Percentiles rank a stretch among this genome's conserved stretches.
Conservation (phyloP, 2,329 filamentous ascomycete genomes). For the Phaeosphaeriaceae sp. region DNA sequence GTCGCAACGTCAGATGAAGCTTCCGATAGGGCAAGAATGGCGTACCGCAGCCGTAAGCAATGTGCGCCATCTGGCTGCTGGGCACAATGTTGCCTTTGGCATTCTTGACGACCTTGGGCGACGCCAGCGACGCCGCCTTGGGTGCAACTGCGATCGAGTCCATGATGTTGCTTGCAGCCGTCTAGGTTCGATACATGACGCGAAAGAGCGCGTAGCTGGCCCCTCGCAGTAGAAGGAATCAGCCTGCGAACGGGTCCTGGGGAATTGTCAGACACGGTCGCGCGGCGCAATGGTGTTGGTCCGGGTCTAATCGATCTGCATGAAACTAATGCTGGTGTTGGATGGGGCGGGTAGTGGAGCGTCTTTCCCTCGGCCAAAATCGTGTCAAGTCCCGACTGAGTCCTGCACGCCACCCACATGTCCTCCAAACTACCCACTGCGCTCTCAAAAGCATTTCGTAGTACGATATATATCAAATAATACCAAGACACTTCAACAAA, state of each 20-base stretch:
- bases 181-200: conserved; percentile 23
- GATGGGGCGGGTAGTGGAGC: background rate
- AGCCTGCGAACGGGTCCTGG: background rate
- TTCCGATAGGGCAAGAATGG: background rate
- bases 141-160: conserved; percentile 49
- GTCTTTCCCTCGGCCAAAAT: background rate
- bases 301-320: background rate
- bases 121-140: conserved; percentile 49
- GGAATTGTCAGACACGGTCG: background rate
- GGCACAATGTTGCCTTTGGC: conserved; percentile 49
- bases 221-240: background rate
- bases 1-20: conserved; percentile 26
- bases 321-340: background rate
- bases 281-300: background rate
- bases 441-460: too few relatives aligned
- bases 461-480: too few relatives aligned
- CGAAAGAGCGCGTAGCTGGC: conserved; percentile 9
- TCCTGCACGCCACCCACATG: too few relatives aligned
- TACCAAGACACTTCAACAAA: too few relatives aligned
- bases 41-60: conserved; percentile 53
- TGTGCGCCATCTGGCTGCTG: conserved; percentile 49
- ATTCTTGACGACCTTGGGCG: conserved; percentile 54
- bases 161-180: conserved; percentile 33
- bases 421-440: too few relatives aligned
- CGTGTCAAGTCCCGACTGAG: background rate